Base-by-base conservation (phyloP, 345 rosid genomes). In the Eucalyptus rudis region DNA sequence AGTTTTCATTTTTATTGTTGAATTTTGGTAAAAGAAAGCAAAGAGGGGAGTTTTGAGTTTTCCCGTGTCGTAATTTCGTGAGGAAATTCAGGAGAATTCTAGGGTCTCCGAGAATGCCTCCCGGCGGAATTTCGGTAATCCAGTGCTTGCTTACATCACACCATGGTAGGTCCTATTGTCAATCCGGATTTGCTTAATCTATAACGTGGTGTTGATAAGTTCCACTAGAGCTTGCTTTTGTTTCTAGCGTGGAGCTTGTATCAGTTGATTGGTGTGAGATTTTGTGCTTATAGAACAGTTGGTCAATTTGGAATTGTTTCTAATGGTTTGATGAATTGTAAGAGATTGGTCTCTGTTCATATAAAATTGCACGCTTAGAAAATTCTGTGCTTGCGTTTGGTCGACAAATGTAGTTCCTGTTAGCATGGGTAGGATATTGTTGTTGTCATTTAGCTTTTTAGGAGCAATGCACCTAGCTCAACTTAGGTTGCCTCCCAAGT, bases 131-230 rank as follows among this genome's bases (percentile, higher is more conserved):
- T 97, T 91, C 88, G 88, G 88, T 40, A 94, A 94, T 94, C 96
- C 97, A 33, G 95, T 95, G 27, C 91, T 98, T 90, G 98, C 94
- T 54, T 96, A 97, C 92, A 94, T 97, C 87, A 95, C 98, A 49
- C 98, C 98, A 47, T 97, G 98, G 99, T 96, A 88, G 12, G 91
- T 91, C 90, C 33, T 56, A n/a, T 50, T 86, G 20, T 13, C 85
- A 15, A 27, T 87, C 24, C 29, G 62, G 36, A 49, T 29, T 87
- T 45, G 54, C 52, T 66, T 87, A 22, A 24, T 62, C 54, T 76
- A 3, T 76, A 20, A 76, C 24, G 27, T 19, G 27, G 45, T 76
- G 83, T 36, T 76, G 83, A 36, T 36, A 10, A 36, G 62, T 50
- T 86, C 31, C 44, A 6, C 44, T 47, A 47, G 87, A 49, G 62